phyloP scores from a whole-genome alignment of 306 rosid genomes.

The Oxytropis ochrocephala region DNA sequence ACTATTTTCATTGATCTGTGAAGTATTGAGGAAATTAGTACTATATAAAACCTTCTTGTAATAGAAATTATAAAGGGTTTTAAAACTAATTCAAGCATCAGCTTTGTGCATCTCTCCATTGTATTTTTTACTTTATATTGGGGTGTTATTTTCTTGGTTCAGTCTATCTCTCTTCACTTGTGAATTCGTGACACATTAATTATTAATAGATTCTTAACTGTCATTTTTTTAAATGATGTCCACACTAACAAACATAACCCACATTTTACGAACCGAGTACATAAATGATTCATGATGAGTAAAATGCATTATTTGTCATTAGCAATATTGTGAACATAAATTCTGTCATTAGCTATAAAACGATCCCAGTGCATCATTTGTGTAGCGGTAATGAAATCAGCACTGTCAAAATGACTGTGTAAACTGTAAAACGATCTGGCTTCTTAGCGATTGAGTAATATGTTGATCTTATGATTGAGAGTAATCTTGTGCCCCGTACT shows the following conservation, averaged over 20 bases:
- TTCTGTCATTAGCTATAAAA: no score
- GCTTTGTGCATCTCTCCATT: neutral
- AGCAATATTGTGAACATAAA: neutral
- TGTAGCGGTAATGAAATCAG: neutral
- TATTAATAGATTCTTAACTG: slow-evolving; percentile 2
- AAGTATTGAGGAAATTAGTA: slow-evolving; percentile 13
- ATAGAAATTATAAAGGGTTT: neutral
- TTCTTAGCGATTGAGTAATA: neutral
- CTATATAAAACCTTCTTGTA: neutral
- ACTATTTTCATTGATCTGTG: neutral
- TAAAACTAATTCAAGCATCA: neutral
- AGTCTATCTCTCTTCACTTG: slow-evolving; percentile 7
- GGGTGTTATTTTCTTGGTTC: neutral
- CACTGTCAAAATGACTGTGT: neutral
- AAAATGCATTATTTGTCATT: neutral
- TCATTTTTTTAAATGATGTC: neutral
- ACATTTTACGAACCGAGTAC: neutral
- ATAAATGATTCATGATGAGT: neutral
- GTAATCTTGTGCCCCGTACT: neutral
- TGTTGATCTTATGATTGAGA: neutral
- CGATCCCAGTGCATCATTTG: neutral
- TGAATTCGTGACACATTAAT: neutral
- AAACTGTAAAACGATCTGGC: neutral
- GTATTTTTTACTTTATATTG: neutral
- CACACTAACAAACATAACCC: neutral